Conservation (phyloP, 2,329 filamentous ascomycete species). For the Penicillium sp. region DNA sequence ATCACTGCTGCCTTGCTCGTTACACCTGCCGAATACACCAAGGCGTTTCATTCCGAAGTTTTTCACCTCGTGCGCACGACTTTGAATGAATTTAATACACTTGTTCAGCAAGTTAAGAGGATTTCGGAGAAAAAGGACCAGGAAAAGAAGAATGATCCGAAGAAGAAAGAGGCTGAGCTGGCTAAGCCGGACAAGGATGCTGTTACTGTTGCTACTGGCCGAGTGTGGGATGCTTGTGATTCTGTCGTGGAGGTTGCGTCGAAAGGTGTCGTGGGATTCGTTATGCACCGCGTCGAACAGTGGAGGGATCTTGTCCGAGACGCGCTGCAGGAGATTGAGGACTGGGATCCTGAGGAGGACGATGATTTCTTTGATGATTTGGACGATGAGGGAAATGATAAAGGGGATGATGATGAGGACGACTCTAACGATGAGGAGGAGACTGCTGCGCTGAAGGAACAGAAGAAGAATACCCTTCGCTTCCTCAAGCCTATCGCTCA, state of each 20-base stretch:
- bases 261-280: conserved; percentile 63
- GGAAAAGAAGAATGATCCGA: conserved; percentile 29
- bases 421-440: conserved; percentile 25
- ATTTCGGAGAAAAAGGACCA: conserved; percentile 44
- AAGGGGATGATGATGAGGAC: conserved; percentile 13
- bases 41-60: conserved; percentile 59
- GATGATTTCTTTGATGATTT: conserved; percentile 50
- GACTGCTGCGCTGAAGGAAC: conserved; percentile 33
- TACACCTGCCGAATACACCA: conserved; percentile 57
- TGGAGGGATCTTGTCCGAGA: conserved; percentile 73
- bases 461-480: conserved; percentile 41
- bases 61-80: conserved; percentile 55
- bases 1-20: conserved; percentile 66
- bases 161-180: conserved; percentile 27
- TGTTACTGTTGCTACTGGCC: conserved; percentile 65
- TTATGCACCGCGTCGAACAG: conserved; percentile 66
- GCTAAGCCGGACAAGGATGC: conserved; percentile 40
- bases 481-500: conserved; percentile 42
- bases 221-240: conserved; percentile 82
- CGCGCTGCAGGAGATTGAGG: conserved; percentile 77
- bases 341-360: conserved; percentile 69
- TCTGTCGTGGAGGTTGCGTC: conserved; percentile 59
- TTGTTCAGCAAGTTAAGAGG: conserved; percentile 56
- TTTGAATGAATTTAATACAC: conserved; percentile 56
- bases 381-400: conserved; percentile 24